Base-by-base conservation (phyloP, 129 eudicot species). In the Flaveria robusta region DNA sequence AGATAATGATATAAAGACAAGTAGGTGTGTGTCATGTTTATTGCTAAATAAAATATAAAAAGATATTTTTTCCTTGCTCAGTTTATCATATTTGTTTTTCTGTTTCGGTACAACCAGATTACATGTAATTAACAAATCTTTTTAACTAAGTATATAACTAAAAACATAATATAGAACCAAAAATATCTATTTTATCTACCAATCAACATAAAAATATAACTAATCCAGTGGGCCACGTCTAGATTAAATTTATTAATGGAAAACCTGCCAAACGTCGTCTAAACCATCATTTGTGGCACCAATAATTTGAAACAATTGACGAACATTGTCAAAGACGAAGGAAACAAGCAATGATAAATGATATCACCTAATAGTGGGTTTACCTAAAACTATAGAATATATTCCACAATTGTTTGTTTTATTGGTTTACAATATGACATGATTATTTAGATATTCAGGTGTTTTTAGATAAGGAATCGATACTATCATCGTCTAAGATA, bases 281-380 rank as follows among this genome's bases (percentile, higher is more conserved):
- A 19, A 34, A 67, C 23, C 47, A 64, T 18, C 10, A 64, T 7
- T 27, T 64, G 34, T 63, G 23, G 47, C 20, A 14, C 20, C 54
- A 41, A 7, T n/a, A 19, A 39, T 67, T 9, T 42, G 9, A 41
- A 4, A 20, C 34, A 39, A n/a, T 67, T 67, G 9, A 18, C 11
- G 34, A 41, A 3, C 29, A 2, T 67, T 37, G 72, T 67, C 72
- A 18, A 42, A 68, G 73, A 68, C 46, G 14, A 43, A 22, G 56
- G 54, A 24, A 68, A 68, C 51, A 45, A 41, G 58, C 22, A 12
- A 20, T 13, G 5, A 68, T 14, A 8, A 46, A 12, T 45, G 56
- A 68, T 45, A 24, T 10, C 39, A 68, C 72, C 72, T 11, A 20
- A 45, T 22, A 18, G 5, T 4, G 9, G 72, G 39, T 43, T 68